Percentiles rank a stretch among this genome's conserved stretches.
Conservation (phyloP, 2,329 filamentous ascomycete genomes). For the Penicillium sp. region DNA sequence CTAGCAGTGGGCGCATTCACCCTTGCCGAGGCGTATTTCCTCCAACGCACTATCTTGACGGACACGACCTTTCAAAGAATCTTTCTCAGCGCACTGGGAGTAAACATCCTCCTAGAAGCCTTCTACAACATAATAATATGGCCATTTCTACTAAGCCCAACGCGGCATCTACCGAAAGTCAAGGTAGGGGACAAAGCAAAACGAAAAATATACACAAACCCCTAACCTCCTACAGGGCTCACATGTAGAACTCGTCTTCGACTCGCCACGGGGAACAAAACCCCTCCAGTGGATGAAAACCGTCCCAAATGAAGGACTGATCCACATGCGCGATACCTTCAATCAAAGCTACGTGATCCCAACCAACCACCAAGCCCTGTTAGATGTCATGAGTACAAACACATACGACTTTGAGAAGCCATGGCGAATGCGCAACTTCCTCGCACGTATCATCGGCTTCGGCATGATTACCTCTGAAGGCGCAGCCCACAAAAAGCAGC, state of each 20-base stretch:
- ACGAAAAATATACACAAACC: background rate
- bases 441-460: conserved; percentile 50
- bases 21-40: conserved; percentile 28
- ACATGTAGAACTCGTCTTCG: conserved; percentile 30
- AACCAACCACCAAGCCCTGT: conserved; percentile 41
- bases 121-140: conserved; percentile 48
- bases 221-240: conserved; percentile 22
- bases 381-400: conserved; percentile 53
- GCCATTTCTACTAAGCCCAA: conserved; percentile 50
- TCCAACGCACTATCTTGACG: conserved; percentile 27
- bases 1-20: conserved; percentile 20
- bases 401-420: conserved; percentile 57
- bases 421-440: conserved; percentile 41
- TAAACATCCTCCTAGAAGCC: conserved; percentile 25
- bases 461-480: conserved; percentile 53
- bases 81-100: conserved; percentile 18
- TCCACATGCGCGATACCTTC: conserved; percentile 51
- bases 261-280: conserved; percentile 31
- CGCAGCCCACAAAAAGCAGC: conserved; percentile 49
- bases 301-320: conserved; percentile 55
- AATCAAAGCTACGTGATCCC: conserved; percentile 35
- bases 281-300: conserved; percentile 49
- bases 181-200: conserved; percentile 6
- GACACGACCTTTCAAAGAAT: conserved; percentile 26
- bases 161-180: conserved; percentile 51